Evolutionary conservation across 768 basidiomycete species (phyloP).

Genomic region (Psilocybe sp.): DNA sequence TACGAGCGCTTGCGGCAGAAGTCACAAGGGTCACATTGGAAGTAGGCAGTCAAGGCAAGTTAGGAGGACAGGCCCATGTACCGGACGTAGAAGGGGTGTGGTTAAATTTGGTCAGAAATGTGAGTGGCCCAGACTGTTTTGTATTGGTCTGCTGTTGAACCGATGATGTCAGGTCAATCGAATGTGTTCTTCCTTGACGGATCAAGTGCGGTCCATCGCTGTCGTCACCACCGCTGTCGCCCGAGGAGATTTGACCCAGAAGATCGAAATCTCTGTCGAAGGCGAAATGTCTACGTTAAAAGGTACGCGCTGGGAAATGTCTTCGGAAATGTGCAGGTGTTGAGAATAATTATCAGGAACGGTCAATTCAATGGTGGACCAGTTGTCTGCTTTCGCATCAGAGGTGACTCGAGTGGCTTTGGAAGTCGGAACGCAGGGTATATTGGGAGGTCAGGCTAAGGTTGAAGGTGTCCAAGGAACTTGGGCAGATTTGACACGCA

Average conservation of each 20-base stretch:
- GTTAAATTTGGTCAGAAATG: constrained; percentile 78
- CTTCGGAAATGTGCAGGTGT: not conserved
- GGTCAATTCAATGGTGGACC: constrained; percentile 95
- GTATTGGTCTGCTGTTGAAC: not conserved
- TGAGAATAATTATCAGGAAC: constrained; percentile 38
- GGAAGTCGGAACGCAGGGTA: constrained; percentile 90
- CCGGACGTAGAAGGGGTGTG: constrained; percentile 92
- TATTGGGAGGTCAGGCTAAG: constrained; percentile 85
- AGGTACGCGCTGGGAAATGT: constrained; percentile 24
- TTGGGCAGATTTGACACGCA: constrained; percentile 87
- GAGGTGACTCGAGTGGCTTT: constrained; percentile 82
- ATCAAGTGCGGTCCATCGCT: constrained; percentile 81
- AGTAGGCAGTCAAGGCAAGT: constrained; percentile 85
- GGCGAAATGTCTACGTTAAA: constrained; percentile 85
- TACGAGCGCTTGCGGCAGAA: constrained; percentile 72
- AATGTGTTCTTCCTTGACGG: constrained; percentile 79
- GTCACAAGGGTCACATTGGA: constrained; percentile 83
- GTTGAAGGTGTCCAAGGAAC: constrained; percentile 92
- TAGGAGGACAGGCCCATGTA: constrained; percentile 86
- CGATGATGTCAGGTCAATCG: constrained; percentile 54
- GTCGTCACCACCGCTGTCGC: constrained; percentile 89
- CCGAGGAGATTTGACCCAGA: constrained; percentile 86
- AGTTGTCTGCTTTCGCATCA: constrained; percentile 79
- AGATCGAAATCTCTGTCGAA: constrained; percentile 88
- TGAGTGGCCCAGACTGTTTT: constrained; percentile 27